Base-by-base conservation (phyloP, 2,329 filamentous ascomycete species). In the Fusarium drepaniforme region DNA sequence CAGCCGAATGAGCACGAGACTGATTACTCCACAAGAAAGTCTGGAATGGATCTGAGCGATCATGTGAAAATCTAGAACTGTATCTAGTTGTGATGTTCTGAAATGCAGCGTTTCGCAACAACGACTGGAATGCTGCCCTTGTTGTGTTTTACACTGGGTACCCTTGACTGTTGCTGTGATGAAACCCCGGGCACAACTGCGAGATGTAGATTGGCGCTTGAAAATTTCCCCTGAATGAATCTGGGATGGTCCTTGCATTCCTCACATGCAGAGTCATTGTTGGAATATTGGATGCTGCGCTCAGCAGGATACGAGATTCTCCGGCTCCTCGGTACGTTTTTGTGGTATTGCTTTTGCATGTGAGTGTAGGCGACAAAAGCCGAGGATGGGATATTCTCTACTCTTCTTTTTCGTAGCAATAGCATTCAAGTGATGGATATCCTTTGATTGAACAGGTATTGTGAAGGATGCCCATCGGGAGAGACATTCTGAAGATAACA, bases 121-220 rank as follows among this genome's bases (percentile, higher is more conserved):
- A 18, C 25, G 3, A n/a, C 49, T 53, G 49, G 49, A 53, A 53
- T 53, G 49, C 18, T 15, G 49, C 49, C 49, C 49, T 53, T 33
- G 28, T 53, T 53, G 49, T 33, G 49, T 53, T 53, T 53, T 53
- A 53, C 28, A n/a, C 49, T 2, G 15, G 49, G 49, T 33, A 53
- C 28, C 49, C 49, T 53, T 53, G 49, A 53, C 49, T 25, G 25
- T 53, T 53, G 49, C 49, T 53, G 2, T 28, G 25, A 21, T 53
- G 49, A 53, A 53, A 30, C 23, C 25, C 23, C 33, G 33, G 33
- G 28, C 7, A 6, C 21, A 21, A 18, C 49, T 53, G 49, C 49
- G 49, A 53, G 49, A 33, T 53, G 49, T 53, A 53, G 49, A 53
- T 53, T n/a, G 49, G 49, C 49, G 49, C 49, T 53, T n/a, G 49